Evolutionary conservation across 1,139 yeast genomes (phyloP).

Genomic region (Blastobotrys capitulatus): DNA sequence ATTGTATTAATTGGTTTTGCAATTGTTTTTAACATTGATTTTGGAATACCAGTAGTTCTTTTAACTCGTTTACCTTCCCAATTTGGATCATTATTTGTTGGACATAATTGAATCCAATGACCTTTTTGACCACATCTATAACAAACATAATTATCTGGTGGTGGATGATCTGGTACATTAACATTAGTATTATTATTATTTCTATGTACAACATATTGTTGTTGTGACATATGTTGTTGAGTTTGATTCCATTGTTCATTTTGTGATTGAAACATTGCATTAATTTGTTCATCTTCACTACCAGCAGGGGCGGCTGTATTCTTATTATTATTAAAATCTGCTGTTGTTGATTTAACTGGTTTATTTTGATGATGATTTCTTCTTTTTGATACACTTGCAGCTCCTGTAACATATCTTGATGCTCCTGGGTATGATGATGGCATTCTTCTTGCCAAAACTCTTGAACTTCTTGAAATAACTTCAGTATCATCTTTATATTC

Average conservation of each 20-base stretch:
- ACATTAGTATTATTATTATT: slow-evolving; percentile 27
- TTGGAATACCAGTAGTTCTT: slow-evolving; percentile 96
- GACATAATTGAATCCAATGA: slow-evolving; percentile 96
- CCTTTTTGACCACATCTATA: slow-evolving; percentile 96
- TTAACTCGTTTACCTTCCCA: slow-evolving; percentile 89
- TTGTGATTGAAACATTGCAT: slow-evolving; percentile 88
- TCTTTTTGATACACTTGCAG: slow-evolving; percentile 14
- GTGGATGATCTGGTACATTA: slow-evolving; percentile 55
- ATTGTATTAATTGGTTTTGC: slow-evolving; percentile 50
- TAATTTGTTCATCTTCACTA: slow-evolving; percentile 83
- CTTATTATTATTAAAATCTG: slow-evolving; percentile 18
- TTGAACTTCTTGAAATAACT: slow-evolving; percentile 81
- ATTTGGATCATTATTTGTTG: slow-evolving; percentile 86
- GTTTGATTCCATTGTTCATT: slow-evolving; percentile 92
- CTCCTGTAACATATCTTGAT: slow-evolving; percentile 74
- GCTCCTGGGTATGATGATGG: slow-evolving; percentile 60
- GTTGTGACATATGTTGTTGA: slow-evolving; percentile 75
- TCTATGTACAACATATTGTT: slow-evolving; percentile 32
- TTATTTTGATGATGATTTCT: not conserved
- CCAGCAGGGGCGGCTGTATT: slow-evolving; percentile 32
- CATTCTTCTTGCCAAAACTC: slow-evolving; percentile 73
- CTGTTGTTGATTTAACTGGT: slow-evolving; percentile 17
- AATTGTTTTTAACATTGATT: slow-evolving; percentile 79
- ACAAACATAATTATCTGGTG: slow-evolving; percentile 95
- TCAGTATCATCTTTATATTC: slow-evolving; percentile 81